Conservation (phyloP, 805 yeast species). For the Candida verbasci region DNA sequence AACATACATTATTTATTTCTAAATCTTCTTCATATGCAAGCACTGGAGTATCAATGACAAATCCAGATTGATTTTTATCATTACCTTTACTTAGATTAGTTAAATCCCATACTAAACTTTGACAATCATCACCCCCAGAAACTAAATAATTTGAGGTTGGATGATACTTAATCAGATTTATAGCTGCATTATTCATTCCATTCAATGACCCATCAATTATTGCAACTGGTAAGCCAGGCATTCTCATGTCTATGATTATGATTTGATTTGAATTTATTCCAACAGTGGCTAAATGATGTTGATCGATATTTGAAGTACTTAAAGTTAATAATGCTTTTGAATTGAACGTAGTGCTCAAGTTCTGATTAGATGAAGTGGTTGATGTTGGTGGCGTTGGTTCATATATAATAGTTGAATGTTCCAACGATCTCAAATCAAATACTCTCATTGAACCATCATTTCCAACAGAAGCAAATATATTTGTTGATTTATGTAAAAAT, state of each 20-base stretch:
- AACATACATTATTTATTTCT: slow-evolving; percentile 74
- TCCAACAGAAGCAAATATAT: slow-evolving; percentile 87
- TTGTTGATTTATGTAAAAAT: slow-evolving; percentile 67
- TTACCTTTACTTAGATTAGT: slow-evolving; percentile 21
- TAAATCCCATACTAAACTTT: slow-evolving; percentile 67
- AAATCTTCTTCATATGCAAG: slow-evolving; percentile 56
- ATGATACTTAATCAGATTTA: slow-evolving; percentile 82
- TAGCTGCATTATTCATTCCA: slow-evolving; percentile 50
- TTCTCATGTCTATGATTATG: slow-evolving; percentile 74
- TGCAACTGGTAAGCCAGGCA: slow-evolving; percentile 79
- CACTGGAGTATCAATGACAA: slow-evolving; percentile 28
- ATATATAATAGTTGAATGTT: slow-evolving; percentile 91
- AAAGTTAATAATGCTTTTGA: slow-evolving; percentile 66
- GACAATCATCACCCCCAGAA: slow-evolving; percentile 71
- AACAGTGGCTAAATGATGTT: slow-evolving; percentile 78
- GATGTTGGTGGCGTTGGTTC: slow-evolving; percentile 51
- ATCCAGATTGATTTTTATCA: slow-evolving; percentile 8
- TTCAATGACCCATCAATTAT: slow-evolving; percentile 54
- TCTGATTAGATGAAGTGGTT: not conserved
- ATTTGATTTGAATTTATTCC: slow-evolving; percentile 66
- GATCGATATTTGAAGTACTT: slow-evolving; percentile 74
- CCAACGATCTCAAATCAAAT: slow-evolving; percentile 83
- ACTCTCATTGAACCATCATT: slow-evolving; percentile 93
- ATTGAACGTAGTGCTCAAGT: slow-evolving; percentile 11
- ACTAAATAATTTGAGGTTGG: slow-evolving; percentile 62